Conservation (phyloP, 345 rosid genomes). For the Brassica incana region DNA sequence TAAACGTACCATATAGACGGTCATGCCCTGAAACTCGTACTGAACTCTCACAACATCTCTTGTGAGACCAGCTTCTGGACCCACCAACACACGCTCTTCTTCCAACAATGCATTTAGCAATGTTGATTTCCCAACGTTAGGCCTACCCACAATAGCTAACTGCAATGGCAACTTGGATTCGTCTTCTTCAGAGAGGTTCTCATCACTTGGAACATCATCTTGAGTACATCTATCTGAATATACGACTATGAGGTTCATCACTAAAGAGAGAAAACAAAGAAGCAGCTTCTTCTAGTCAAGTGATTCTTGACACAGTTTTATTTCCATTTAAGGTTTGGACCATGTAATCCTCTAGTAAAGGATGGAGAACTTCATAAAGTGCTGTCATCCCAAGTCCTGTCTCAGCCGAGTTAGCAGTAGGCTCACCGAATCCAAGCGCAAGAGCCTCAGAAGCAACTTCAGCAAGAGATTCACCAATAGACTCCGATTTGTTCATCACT, state of each 20-base stretch:
- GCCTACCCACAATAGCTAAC: constrained; percentile 90
- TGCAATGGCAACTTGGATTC: constrained; percentile 81
- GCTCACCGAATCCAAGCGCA: constrained; percentile 81
- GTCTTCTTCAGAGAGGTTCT: constrained; percentile 50
- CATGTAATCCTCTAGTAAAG: constrained; percentile 67
- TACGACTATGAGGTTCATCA: constrained; percentile 25
- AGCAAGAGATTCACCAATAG: constrained; percentile 58
- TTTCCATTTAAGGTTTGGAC: constrained; percentile 53
- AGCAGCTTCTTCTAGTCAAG: background rate
- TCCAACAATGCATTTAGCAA: constrained; percentile 79
- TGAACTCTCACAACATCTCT: constrained; percentile 91
- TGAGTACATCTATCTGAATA: constrained; percentile 41
- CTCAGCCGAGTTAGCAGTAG: constrained; percentile 91
- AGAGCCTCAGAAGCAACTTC: constrained; percentile 67
- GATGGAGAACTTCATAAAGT: constrained; percentile 73
- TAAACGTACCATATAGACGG: constrained; percentile 66
- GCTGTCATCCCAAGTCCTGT: constrained; percentile 91
- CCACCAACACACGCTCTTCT: constrained; percentile 95
- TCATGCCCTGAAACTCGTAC: constrained; percentile 78
- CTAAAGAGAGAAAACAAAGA: constrained; percentile 4
- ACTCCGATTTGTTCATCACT: constrained; percentile 88
- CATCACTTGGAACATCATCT: constrained; percentile 37
- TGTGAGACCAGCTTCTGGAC: constrained; percentile 96
- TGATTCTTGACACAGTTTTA: background rate
- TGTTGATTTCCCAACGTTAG: constrained; percentile 97